A percentile compares a stretch with the other conserved stretches of the same genome.
phyloP scores from a whole-genome alignment of 2,329 filamentous ascomycete species.

The Periglandula ipomoeae region DNA sequence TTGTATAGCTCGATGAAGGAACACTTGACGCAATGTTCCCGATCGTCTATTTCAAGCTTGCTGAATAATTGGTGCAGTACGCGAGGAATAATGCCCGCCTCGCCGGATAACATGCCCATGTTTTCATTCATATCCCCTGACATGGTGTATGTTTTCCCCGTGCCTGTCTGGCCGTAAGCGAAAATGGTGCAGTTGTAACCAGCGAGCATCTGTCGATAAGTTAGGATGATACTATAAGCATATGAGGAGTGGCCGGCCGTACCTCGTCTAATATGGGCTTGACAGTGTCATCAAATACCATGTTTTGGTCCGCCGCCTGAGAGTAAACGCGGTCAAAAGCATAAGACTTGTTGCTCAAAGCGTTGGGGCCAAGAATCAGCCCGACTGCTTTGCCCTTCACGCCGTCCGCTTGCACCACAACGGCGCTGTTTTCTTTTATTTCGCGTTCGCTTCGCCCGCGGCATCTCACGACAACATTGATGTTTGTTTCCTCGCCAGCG shows the following conservation, averaged over 20 bases:
- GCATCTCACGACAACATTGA: slow-evolving; percentile 94
- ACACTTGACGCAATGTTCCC: slow-evolving; percentile 86
- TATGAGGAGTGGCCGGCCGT: slow-evolving; percentile 17
- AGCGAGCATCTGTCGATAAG: slow-evolving; percentile 60
- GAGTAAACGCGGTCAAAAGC: slow-evolving; percentile 97
- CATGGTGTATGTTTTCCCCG: slow-evolving; percentile 99
- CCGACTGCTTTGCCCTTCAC: slow-evolving; percentile 77
- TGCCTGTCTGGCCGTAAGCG: slow-evolving; percentile 95
- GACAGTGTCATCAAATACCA: slow-evolving; percentile 93
- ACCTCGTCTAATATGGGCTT: slow-evolving; percentile 90
- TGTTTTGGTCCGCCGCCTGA: slow-evolving; percentile 82
- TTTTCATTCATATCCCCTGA: slow-evolving; percentile 92
- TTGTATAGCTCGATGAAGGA: slow-evolving; percentile 99
- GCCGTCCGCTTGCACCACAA: slow-evolving; percentile 83
- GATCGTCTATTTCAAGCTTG: slow-evolving; percentile 68
- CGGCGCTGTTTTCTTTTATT: slow-evolving; percentile 86
- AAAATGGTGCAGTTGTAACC: slow-evolving; percentile 99
- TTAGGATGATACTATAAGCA: neutral
- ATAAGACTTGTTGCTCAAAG: slow-evolving; percentile 92
- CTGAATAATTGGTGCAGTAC: slow-evolving; percentile 80
- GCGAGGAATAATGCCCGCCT: slow-evolving; percentile 89
- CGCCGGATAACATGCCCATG: slow-evolving; percentile 76
- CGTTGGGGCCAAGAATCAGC: slow-evolving; percentile 84
- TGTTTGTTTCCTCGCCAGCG: slow-evolving; percentile 76
- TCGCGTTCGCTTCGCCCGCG: slow-evolving; percentile 88